Evolutionary conservation across 768 basidiomycete genomes (phyloP).

Genomic region (Leccinum disarticulatum): DNA sequence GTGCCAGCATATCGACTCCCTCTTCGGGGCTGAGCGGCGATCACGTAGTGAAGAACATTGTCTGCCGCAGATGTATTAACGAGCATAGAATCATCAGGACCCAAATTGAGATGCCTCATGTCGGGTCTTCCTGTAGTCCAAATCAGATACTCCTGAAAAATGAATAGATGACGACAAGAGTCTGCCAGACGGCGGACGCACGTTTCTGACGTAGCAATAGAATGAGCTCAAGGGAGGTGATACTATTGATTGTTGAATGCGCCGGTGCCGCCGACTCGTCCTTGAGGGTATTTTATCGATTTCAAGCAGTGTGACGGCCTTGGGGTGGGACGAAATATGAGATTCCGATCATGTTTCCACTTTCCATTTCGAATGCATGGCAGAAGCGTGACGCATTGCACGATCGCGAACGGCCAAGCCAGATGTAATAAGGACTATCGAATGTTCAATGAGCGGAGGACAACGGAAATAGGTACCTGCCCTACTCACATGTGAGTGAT

Average conservation of each 20-base stretch:
- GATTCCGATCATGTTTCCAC: conserved; percentile 60
- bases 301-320: conserved; percentile 41
- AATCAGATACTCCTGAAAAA: neutral
- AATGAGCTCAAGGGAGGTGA: conserved; percentile 59
- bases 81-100: conserved; percentile 62
- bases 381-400: conserved; percentile 56
- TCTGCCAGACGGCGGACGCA: conserved; percentile 25
- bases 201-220: conserved; percentile 57
- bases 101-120: conserved; percentile 59
- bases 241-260: conserved; percentile 45
- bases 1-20: conserved; percentile 28
- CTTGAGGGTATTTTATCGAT: conserved; percentile 36
- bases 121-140: conserved; percentile 69
- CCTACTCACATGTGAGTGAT: conserved; percentile 57
- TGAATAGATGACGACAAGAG: neutral
- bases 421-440: conserved; percentile 62
- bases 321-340: conserved; percentile 36
- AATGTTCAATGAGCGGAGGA: neutral
- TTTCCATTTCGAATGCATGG: conserved; percentile 62
- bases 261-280: conserved; percentile 13
- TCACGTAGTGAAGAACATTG: conserved; percentile 78
- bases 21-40: conserved; percentile 56
- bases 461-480: neutral
- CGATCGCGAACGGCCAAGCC: conserved; percentile 50
- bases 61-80: conserved; percentile 79